These are phyloP conservation scores for Termitomyces sp. DNA, from an alignment of 768 basidiomycete species.

Conservation along the genomic window DNA sequence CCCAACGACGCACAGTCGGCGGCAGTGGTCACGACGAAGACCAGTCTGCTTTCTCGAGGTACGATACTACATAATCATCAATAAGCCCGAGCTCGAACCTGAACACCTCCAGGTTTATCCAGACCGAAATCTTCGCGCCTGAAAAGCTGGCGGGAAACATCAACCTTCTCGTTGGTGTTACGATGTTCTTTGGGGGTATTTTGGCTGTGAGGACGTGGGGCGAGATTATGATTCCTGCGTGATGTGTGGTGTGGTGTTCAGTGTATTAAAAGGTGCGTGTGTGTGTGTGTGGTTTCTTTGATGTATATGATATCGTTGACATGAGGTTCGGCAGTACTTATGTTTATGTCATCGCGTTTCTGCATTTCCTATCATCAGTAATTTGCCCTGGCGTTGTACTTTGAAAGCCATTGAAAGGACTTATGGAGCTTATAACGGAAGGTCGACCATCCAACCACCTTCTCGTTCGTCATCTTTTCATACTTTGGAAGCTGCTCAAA, in stretches of 20 bases:
- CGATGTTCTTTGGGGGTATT: conserved; percentile 68
- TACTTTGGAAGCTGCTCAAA: not conserved
- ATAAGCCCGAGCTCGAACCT: no score
- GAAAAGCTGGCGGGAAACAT: conserved; percentile 75
- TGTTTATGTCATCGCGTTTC: not conserved
- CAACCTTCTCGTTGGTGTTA: conserved; percentile 58
- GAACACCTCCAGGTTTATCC: conserved; percentile 45
- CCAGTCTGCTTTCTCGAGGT: conserved; percentile 56
- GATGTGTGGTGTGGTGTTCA: no score
- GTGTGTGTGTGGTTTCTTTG: no score
- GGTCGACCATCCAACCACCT: not conserved
- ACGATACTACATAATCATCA: no score
- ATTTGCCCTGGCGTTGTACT: no score
- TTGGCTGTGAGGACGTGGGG: conserved; percentile 72
- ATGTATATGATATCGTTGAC: not conserved
- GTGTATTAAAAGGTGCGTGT: conserved; percentile 9
- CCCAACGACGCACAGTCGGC: conserved; percentile 38
- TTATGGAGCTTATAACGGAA: not conserved
- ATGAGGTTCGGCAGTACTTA: not conserved
- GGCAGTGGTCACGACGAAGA: conserved; percentile 58
- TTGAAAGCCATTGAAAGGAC: no score
- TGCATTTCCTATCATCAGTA: no score
- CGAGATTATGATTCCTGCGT: conserved; percentile 68
- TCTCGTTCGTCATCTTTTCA: no score
- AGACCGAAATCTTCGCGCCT: conserved; percentile 63